A percentile compares a stretch with the other conserved stretches of the same genome.
Evolutionary conservation across 305 asterid species (phyloP).

Genomic region (Fraxinus platypoda): DNA sequence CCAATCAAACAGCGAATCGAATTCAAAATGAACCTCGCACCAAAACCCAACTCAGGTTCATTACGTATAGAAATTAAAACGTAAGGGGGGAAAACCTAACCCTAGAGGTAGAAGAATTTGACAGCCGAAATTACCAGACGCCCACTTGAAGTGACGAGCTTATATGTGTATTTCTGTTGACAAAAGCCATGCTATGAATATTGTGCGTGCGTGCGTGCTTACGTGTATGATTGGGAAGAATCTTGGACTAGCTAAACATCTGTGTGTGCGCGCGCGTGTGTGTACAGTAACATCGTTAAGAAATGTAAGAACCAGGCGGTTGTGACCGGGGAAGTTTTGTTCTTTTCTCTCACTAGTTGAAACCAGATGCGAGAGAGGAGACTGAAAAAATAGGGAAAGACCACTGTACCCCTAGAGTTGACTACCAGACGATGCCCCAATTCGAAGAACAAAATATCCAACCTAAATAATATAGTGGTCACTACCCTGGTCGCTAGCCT

Average conservation of each 20-base stretch:
- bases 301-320: background rate
- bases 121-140: background rate
- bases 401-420: background rate
- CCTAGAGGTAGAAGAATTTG: background rate
- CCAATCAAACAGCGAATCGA: slow-evolving; percentile 6
- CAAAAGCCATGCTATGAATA: background rate
- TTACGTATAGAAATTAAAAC: background rate
- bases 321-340: background rate
- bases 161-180: background rate
- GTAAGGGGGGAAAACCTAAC: background rate
- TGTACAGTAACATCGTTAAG: background rate
- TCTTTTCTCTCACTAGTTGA: background rate
- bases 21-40: background rate
- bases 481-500: background rate
- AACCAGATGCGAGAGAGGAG: background rate
- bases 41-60: background rate
- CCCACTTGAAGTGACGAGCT: background rate
- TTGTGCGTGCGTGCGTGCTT: background rate
- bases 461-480: background rate
- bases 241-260: background rate
- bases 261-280: background rate
- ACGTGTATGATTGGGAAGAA: background rate
- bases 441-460: background rate
- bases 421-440: background rate
- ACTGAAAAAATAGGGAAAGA: background rate